Evolutionary conservation across 352 stramenopile genomes (phyloP).

Genomic region (Pythium sukuiense): DNA sequence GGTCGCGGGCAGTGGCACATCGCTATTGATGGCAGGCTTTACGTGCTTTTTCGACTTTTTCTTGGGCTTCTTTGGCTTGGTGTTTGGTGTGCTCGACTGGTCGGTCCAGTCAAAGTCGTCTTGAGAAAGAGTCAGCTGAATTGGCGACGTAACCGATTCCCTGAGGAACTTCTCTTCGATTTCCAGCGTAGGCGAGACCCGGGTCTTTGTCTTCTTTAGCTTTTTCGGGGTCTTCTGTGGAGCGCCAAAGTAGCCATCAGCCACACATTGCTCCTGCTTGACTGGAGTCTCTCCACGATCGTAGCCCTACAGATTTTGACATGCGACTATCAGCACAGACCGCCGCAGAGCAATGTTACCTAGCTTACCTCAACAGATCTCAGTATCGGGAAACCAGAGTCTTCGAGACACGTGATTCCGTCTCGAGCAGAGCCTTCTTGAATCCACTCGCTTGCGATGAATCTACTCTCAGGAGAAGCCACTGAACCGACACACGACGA

Average conservation of each 20-base stretch:
- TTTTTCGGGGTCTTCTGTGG: neutral
- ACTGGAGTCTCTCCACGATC: neutral
- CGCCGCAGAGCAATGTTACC: neutral
- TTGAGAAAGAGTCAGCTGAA: conserved; percentile 10
- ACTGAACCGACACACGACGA: neutral
- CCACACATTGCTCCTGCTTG: neutral
- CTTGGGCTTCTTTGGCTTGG: conserved; percentile 10
- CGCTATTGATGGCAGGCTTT: conserved; percentile 15
- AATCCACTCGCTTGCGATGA: neutral
- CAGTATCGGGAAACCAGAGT: neutral
- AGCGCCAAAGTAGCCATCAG: neutral
- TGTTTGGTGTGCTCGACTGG: neutral
- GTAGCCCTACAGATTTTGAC: neutral
- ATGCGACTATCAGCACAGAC: no score
- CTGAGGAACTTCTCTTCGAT: neutral
- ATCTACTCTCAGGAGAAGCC: neutral
- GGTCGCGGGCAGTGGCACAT: conserved; percentile 48
- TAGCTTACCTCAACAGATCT: neutral
- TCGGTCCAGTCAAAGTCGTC: conserved; percentile 9
- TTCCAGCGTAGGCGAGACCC: neutral
- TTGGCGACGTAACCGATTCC: neutral
- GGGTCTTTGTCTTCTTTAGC: neutral
- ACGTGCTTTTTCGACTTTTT: conserved; percentile 24
- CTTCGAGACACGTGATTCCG: neutral
- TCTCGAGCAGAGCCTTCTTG: neutral